Base-by-base conservation (phyloP, 2,329 filamentous ascomycete species). In the Verticillium klebahnii region DNA sequence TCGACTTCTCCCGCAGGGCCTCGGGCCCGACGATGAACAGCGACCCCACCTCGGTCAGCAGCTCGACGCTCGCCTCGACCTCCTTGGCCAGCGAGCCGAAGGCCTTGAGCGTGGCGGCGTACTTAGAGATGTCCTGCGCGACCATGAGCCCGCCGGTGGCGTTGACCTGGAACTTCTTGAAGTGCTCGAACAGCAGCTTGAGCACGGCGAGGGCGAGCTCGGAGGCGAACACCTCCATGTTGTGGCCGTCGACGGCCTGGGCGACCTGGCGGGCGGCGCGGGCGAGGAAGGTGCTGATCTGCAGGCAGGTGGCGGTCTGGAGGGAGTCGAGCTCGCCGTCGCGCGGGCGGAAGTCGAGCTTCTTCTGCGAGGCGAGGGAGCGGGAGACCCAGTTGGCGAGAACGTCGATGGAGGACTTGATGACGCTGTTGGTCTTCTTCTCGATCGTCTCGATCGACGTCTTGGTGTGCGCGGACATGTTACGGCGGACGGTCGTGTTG, bases 121-220 rank as follows among this genome's bases (percentile, higher is more conserved):
- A 99, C 72, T 92, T 93, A 39, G 92, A 92, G 74, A 98, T 93
- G 73, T 99, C 95, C 78, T 98, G 96, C 39, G 90, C 94, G 31
- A 98, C 92, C 85, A 97, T 95, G 56, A 99, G 85, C 2, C 93
- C 95, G 64, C 95, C 95, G 0, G 94, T 93, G 50, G 93, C 92
- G 68, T 93, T 97, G 67, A 99, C 92, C 64, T 89, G 87, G 78
- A 96, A 99, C 70, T 92, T 93, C 71, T 96, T 95, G 77, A 98
- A 92, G 76, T 99, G 95, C 65, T 95, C 91, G 65, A 99, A 88
- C 5, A 99, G 84, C 11, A 96, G 84, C 58, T 84, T 79, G 67
- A 93, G 88, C 39, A 97, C 82, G 11, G 89, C 89, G 15, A 93
- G 79, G 1, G 92, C 93, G 25, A 98, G 85, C 77, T 98, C 94